Evolutionary conservation across 176 grass and related monocot species (phyloP).

Genomic region (Coix lacrymajobi): DNA sequence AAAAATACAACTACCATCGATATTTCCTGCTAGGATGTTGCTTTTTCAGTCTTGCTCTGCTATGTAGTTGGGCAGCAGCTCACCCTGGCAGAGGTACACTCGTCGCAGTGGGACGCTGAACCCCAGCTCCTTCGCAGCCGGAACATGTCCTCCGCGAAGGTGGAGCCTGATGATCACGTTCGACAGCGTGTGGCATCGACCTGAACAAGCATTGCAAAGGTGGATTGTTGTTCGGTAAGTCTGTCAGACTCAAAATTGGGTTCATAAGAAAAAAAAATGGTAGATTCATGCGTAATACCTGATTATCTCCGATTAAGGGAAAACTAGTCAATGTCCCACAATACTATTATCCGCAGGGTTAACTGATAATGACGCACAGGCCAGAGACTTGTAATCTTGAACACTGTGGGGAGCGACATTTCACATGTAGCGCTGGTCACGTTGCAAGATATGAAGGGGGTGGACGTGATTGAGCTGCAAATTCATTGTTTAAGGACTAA

Average conservation of each 20-base stretch:
- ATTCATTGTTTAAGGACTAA: too few relatives aligned
- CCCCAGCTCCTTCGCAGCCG: constrained; percentile 71
- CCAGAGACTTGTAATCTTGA: too few relatives aligned
- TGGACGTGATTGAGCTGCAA: too few relatives aligned
- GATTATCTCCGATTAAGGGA: constrained; percentile 36
- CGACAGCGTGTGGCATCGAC: constrained; percentile 69
- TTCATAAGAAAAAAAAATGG: background rate
- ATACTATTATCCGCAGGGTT: too few relatives aligned
- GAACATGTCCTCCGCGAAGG: constrained; percentile 85
- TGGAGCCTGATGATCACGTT: constrained; percentile 80
- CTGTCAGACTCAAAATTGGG: background rate
- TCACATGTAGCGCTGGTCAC: too few relatives aligned
- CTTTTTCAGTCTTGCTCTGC: constrained; percentile 51
- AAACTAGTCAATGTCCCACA: too few relatives aligned
- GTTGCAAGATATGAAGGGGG: too few relatives aligned
- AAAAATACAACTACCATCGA: constrained; percentile 1
- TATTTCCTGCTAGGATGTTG: background rate
- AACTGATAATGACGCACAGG: too few relatives aligned
- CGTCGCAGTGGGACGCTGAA: constrained; percentile 70
- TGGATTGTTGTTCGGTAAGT: background rate
- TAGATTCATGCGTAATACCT: constrained; percentile 31
- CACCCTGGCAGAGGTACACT: constrained; percentile 80
- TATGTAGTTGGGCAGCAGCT: constrained; percentile 66
- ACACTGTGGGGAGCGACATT: too few relatives aligned
- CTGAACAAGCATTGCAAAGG: constrained; percentile 10